A percentile compares a stretch with the other conserved stretches of the same genome.
Conservation (phyloP, 352 stramenopile genomes). For the Phytopythium boreale region DNA sequence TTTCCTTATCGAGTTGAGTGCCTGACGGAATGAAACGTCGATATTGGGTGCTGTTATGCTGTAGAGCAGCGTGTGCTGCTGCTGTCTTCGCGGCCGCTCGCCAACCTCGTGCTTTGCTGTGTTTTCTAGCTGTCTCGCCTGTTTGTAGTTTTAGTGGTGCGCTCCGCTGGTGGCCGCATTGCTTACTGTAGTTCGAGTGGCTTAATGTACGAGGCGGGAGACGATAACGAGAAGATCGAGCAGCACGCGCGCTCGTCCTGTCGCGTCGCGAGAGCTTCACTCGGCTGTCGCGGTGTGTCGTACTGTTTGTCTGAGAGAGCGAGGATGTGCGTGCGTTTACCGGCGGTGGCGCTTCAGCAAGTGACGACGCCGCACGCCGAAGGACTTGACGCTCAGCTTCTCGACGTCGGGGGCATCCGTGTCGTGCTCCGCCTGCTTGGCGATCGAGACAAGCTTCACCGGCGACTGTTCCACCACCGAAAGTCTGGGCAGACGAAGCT, state of each 20-base stretch:
- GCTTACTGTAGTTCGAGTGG: background rate
- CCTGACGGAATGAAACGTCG: too few species aligned
- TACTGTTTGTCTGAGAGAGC: too few species aligned
- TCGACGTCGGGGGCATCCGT: constrained; percentile 20
- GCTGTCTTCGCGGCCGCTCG: too few species aligned
- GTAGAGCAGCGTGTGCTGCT: too few species aligned
- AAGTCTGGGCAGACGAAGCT: constrained; percentile 16
- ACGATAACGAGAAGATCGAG: background rate
- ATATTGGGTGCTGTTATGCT: too few species aligned
- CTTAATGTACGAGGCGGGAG: background rate
- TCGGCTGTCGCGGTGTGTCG: background rate
- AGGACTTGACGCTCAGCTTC: constrained; percentile 51
- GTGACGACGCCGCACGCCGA: constrained; percentile 50
- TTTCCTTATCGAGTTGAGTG: too few species aligned
- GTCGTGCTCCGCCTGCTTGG: constrained; percentile 15
- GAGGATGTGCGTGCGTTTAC: constrained; percentile 10
- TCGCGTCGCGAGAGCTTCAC: background rate
- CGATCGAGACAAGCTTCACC: constrained; percentile 13
- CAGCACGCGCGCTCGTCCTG: background rate
- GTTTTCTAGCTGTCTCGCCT: background rate
- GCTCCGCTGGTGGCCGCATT: background rate
- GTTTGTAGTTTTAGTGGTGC: background rate
- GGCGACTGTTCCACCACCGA: constrained; percentile 19
- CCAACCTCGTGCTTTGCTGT: too few species aligned
- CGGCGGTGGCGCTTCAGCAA: constrained; percentile 28